Conservation (phyloP, 108 stramenopile species). For the Skeletonema potamos region DNA sequence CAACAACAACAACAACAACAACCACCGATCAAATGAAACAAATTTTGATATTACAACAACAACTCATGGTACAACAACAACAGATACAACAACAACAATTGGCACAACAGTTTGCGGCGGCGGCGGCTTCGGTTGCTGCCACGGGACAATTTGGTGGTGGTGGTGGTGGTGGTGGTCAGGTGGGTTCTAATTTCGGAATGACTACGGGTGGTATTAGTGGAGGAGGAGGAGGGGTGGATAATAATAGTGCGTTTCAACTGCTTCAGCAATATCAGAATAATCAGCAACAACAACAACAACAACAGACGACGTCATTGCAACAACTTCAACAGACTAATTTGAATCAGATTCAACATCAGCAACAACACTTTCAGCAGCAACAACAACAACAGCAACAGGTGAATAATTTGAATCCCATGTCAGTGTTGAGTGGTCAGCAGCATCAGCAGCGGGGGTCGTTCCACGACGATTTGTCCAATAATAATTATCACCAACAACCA, state of each 20-base stretch:
- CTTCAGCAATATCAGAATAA: slow-evolving; percentile 29
- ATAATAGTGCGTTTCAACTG: slow-evolving; percentile 10
- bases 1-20: neutral
- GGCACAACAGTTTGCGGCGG: slow-evolving; percentile 12
- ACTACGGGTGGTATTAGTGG: neutral
- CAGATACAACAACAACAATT: slow-evolving; percentile 17
- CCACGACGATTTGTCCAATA: neutral
- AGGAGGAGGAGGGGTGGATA: neutral
- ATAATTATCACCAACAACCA: neutral
- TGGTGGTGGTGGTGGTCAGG: slow-evolving; percentile 15
- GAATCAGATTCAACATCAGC: slow-evolving; percentile 54
- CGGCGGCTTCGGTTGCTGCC: slow-evolving; percentile 1
- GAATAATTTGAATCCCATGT: slow-evolving; percentile 1
- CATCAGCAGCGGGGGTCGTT: neutral
- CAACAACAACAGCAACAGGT: slow-evolving; percentile 21
- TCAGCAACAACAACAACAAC: neutral
- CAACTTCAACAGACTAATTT: neutral
- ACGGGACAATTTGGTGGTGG: neutral
- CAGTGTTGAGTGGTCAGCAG: neutral
- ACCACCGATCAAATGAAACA: slow-evolving; percentile 27
- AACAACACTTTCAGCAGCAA: slow-evolving; percentile 51
- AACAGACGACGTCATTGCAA: neutral
- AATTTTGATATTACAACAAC: slow-evolving; percentile 32
- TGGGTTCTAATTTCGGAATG: too few relatives aligned
- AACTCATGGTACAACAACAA: slow-evolving; percentile 23